Evolutionary conservation across 495 filamentous ascomycete species (phyloP).

Genomic region (Rhypophila decipiens): DNA sequence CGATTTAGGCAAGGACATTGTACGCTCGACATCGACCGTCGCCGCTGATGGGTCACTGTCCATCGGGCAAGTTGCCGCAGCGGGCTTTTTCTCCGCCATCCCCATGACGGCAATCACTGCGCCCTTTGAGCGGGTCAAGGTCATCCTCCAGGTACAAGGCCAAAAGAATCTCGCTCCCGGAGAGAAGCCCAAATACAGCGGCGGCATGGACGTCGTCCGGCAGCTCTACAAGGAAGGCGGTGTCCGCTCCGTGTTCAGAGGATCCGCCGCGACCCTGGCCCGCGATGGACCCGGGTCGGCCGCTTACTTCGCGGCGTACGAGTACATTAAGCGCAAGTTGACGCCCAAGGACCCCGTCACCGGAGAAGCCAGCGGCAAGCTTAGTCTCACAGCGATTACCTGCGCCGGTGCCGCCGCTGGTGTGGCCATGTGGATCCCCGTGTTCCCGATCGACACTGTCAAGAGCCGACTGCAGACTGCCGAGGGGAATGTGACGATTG

Average conservation of each 20-base stretch:
- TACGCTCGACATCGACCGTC: constrained; percentile 60
- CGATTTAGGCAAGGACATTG: constrained; percentile 85
- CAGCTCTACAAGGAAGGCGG: constrained; percentile 93
- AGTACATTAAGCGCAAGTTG: constrained; percentile 80
- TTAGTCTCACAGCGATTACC: constrained; percentile 78
- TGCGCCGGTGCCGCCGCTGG: constrained; percentile 84
- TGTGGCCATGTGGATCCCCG: constrained; percentile 98
- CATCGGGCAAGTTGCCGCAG: constrained; percentile 81
- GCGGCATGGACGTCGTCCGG: constrained; percentile 86
- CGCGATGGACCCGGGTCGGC: constrained; percentile 89
- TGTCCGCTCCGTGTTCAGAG: constrained; percentile 83
- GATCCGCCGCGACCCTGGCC: constrained; percentile 82
- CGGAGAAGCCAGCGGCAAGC: constrained; percentile 62
- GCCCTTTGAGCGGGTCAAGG: constrained; percentile 97
- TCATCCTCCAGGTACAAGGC: constrained; percentile 94
- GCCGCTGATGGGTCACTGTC: constrained; percentile 60
- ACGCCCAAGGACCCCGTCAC: constrained; percentile 77
- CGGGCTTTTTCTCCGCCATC: constrained; percentile 96
- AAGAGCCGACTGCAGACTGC: constrained; percentile 92
- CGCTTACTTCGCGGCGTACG: constrained; percentile 96
- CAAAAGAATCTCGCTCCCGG: constrained; percentile 79
- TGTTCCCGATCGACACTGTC: constrained; percentile 96
- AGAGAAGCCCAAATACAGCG: constrained; percentile 87
- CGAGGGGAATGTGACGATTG: constrained; percentile 77
- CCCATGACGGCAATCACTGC: constrained; percentile 98